Conservation (phyloP, 2,329 filamentous ascomycete genomes). For the Amphichorda felina region DNA sequence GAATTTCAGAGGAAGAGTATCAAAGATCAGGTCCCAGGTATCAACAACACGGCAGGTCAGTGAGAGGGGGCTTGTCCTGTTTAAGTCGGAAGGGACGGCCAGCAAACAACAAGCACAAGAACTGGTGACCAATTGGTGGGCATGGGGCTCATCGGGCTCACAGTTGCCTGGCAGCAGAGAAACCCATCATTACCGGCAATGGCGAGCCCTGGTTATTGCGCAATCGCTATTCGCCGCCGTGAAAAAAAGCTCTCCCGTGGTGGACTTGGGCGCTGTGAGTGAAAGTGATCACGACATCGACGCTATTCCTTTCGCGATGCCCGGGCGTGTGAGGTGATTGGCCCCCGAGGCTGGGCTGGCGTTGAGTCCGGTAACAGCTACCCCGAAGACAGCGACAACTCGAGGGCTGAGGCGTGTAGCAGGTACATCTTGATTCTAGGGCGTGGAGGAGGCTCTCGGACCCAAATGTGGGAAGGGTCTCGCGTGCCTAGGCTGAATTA, state of each 20-base stretch:
- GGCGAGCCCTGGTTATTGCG: conserved; percentile 15
- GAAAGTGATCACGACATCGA: conserved; percentile 38
- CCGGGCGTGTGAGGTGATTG: conserved; percentile 20
- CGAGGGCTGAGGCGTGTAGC: background rate
- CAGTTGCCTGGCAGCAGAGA: no score
- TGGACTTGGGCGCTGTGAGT: conserved; percentile 13
- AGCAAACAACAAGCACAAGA: background rate
- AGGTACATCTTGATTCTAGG: conserved; percentile 4
- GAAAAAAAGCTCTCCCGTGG: conserved; percentile 12
- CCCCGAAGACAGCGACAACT: background rate
- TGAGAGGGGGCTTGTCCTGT: no score
- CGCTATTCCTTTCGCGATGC: conserved; percentile 37
- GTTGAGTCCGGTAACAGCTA: background rate
- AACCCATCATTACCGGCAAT: background rate
- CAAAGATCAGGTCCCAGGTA: no score
- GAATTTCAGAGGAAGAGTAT: no score
- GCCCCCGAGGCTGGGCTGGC: conserved; percentile 5
- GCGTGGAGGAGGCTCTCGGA: conserved; percentile 1
- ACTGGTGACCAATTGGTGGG: no score
- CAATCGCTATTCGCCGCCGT: conserved; percentile 19
- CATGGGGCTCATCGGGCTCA: no score
- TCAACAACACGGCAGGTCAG: no score
- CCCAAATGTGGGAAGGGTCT: background rate
- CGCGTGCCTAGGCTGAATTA: no score
- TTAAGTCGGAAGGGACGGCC: background rate